phyloP scores from a whole-genome alignment of 306 rosid genomes.

The Vigna hirtella region DNA sequence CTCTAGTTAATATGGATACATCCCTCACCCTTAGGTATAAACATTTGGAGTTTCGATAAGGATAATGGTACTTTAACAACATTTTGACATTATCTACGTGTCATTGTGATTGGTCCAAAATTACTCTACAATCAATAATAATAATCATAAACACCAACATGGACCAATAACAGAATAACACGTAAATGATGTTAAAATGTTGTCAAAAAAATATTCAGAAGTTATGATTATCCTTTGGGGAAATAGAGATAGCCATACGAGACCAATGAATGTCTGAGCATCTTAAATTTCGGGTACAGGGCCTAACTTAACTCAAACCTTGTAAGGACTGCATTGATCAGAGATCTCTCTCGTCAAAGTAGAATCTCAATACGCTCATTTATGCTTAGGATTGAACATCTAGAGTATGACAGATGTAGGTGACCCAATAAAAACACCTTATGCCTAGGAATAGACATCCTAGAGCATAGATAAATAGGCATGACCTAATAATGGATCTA shows the following conservation, averaged over 20 bases:
- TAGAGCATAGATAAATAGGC: neutral
- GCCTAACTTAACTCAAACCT: neutral
- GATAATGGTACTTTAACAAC: no score
- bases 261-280: neutral
- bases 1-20: neutral
- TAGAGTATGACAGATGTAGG: neutral
- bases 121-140: no score
- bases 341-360: neutral
- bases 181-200: no score
- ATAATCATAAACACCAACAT: no score
- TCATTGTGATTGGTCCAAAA: no score
- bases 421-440: neutral
- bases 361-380: neutral
- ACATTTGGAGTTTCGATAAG: neutral
- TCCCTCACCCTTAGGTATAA: neutral
- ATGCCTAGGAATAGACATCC: neutral
- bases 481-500: neutral
- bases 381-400: neutral
- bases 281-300: neutral
- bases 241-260: neutral
- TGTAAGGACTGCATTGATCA: neutral
- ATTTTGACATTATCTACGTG: no score
- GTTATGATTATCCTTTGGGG: no score
- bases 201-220: no score
- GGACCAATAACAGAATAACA: no score